A percentile compares a stretch with the other conserved stretches of the same genome.
phyloP scores from a whole-genome alignment of 2,329 filamentous ascomycete species.

The Microdochium nivale region DNA sequence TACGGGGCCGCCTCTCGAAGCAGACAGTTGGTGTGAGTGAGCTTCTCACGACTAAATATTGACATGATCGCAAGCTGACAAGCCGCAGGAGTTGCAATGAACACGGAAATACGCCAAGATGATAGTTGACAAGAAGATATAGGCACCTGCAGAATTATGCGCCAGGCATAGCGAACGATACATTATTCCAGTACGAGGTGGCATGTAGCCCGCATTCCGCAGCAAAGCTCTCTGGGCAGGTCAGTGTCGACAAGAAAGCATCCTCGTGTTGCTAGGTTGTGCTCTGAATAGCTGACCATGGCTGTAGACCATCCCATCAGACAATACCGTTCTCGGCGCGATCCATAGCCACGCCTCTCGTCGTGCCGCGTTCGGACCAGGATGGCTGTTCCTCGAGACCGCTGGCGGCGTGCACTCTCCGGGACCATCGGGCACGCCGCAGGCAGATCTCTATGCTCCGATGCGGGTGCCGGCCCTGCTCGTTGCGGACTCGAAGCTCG shows the following conservation, averaged over 20 bases:
- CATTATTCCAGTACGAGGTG: slow-evolving; percentile 64
- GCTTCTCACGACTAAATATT: no score
- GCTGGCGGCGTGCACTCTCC: slow-evolving; percentile 78
- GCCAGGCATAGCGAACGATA: slow-evolving; percentile 35
- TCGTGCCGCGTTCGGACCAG: slow-evolving; percentile 31
- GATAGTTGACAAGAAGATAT: not conserved
- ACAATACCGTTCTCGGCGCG: slow-evolving; percentile 38
- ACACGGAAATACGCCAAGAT: no score
- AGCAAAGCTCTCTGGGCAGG: slow-evolving; percentile 38
- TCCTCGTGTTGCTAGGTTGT: not conserved
- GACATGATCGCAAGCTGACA: not conserved
- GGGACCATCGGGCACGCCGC: slow-evolving; percentile 63
- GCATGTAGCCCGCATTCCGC: slow-evolving; percentile 74
- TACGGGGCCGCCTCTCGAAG: slow-evolving; percentile 61
- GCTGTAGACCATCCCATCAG: slow-evolving; percentile 28
- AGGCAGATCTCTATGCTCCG: slow-evolving; percentile 70
- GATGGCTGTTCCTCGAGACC: slow-evolving; percentile 69
- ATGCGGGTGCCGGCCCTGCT: slow-evolving; percentile 66
- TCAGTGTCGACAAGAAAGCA: not conserved
- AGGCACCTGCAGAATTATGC: slow-evolving; percentile 58
- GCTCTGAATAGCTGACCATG: slow-evolving; percentile 4
- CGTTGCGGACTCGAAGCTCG: slow-evolving; percentile 65
- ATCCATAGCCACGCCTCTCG: slow-evolving; percentile 35
- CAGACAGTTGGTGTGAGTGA: slow-evolving; percentile 60
- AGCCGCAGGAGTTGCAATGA: no score